Evolutionary conservation across 805 yeast species (phyloP), one percentile per base, ranked within the genome.

Genomic region (Barnettozyma sp.): DNA sequence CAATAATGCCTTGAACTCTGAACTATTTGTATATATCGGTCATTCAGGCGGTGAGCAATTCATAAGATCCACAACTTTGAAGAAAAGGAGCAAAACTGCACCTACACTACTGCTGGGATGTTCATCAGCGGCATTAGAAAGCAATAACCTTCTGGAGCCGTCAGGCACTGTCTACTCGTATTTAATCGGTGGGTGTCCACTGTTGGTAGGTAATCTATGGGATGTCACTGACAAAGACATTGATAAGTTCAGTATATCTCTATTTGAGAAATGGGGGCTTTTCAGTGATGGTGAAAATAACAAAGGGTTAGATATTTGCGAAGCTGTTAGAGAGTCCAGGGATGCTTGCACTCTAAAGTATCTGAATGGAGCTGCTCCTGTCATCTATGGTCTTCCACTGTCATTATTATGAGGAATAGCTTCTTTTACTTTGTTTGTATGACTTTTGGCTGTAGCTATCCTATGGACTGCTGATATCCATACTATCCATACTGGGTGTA

Each of bases 41-140:
- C 99, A 92, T 59, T 97, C 97, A 0, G 92, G 96, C 5, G 96
- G 97, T n/a, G 90, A 85, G 43, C 87, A 82, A 42, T 86, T 77
- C 50, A 62, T 85, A 9, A 66, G 76, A 21, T 64, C 78, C 1
- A 66, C 75, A 5, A 58, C 71, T 1, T 58, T 87, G 28, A 71
- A 72, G 35, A 59, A 62, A 9, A 54, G 66, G 39, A 38, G 46
- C 3, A 40, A 35, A 0, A 54, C 77, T 8, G 77, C 87, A 0
- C 83, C 87, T 1, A 60, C 72, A 19, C 64, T 87, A 29, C 63
- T 92, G 16, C 60, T 92, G 30, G 99, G 99, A 0, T 92, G 99
- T 49, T 83, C 95, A 0, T 90, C 97, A 0, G 95, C 94, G 0
- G 62, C 72, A 0, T 58, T 85, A 33, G 66, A 68, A 14, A 58